Base-by-base conservation (phyloP, 2,329 filamentous ascomycete species). In the Diplocarpon mali region DNA sequence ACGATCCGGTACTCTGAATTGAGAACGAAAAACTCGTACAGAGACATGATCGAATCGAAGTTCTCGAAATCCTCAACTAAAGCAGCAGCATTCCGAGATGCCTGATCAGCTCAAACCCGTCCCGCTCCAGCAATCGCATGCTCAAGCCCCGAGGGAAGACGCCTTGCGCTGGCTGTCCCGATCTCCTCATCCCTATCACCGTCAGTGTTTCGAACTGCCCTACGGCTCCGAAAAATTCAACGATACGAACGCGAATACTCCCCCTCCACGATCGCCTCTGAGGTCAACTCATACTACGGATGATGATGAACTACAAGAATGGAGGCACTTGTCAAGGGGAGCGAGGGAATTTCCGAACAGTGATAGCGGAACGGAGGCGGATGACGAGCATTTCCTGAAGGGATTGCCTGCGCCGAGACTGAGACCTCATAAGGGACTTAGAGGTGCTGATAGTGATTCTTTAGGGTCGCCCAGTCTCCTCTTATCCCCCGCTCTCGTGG, bases 301-400 rank as follows among this genome's bases (percentile, higher is more conserved):
- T 52, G 61, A 59, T 59, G 63, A 62, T 59, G 55, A 48, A 47
- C 56, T 48, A 47, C 51, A 43, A 35, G 51, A 41, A 8, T 32
- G 31, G 30, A 44, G 42, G 13, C 40, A 48, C 45, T 37, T 55
- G 53, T 35, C 45, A 38, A 49, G 45, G 14, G 49, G 51, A 44
- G 50, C 56, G 48, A 38, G 53, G 48, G 53, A 57, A 46, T 50
- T 73, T 1, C 73, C 78, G 2, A 76, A 76, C 10, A 95, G 86
- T 62, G 89, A 95, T 55, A 95, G 88, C 62, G 90, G 90, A 17
- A 94, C 89, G 14, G 90, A 96, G 62, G 90, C 90, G 32, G 90
- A 95, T 58, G 90, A 96, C 66, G 90, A 96, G 63, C 84, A 89
- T 51, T 81, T 90, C 54, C 70, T 95, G 45, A 92, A 83, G 62